Evolutionary conservation across 2,329 filamentous ascomycete genomes (phyloP).

Genomic region (Exutisphaerella laricina): DNA sequence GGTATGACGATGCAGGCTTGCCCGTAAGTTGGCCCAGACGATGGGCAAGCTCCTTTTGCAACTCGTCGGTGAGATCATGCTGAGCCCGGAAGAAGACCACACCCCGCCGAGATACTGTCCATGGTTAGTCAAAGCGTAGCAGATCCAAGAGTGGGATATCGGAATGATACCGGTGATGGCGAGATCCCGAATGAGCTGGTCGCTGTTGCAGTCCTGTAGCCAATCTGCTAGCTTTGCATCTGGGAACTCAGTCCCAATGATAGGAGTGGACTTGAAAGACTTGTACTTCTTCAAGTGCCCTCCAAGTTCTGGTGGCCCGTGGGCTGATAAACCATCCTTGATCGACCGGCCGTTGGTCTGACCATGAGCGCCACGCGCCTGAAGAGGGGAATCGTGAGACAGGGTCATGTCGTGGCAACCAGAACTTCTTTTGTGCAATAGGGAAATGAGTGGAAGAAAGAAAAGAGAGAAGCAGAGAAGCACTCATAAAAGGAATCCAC

Average conservation of each 20-base stretch:
- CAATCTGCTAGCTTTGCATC: constrained; percentile 1
- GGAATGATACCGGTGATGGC: constrained; percentile 11
- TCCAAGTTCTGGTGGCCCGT: neutral
- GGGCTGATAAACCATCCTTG: neutral
- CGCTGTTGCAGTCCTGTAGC: neutral
- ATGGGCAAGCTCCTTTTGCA: constrained; percentile 59
- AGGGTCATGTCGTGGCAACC: neutral
- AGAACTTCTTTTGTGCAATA: neutral
- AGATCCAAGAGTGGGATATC: neutral
- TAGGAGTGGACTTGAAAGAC: neutral
- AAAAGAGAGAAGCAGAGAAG: neutral
- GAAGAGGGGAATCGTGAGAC: neutral
- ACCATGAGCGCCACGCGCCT: neutral
- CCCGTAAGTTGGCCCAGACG: constrained; percentile 55
- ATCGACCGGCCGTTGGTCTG: neutral
- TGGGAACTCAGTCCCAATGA: neutral
- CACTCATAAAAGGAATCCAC: neutral
- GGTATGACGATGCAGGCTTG: constrained; percentile 50
- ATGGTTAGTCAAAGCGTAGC: neutral
- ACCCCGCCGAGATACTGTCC: constrained; percentile 59
- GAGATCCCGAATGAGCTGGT: constrained; percentile 13
- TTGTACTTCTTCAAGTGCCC: neutral
- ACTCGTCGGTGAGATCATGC: constrained; percentile 53
- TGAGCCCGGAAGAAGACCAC: constrained; percentile 65
- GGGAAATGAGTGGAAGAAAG: neutral